These are phyloP conservation scores for Aspergillus tamarii DNA, from an alignment of 2,329 filamentous ascomycete species.

Conservation along the genomic window DNA sequence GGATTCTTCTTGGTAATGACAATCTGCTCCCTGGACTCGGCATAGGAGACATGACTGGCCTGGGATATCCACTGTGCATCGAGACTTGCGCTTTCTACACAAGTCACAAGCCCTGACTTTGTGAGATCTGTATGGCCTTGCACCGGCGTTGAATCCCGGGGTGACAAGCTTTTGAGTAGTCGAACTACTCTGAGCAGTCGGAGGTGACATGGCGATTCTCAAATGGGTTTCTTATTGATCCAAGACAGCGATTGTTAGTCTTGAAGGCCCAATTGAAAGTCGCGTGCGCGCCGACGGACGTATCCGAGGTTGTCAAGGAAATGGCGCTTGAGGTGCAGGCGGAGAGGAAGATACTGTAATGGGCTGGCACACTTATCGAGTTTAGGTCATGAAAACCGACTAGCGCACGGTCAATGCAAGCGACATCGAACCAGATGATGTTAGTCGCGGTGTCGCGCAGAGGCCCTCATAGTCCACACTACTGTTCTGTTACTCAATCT, in stretches of 20 bases:
- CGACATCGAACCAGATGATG: slow-evolving; percentile 10
- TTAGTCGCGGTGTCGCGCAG: slow-evolving; percentile 1
- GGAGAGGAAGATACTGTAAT: neutral
- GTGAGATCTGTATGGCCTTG: slow-evolving; percentile 64
- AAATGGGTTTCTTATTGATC: neutral
- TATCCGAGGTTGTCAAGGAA: slow-evolving; percentile 1
- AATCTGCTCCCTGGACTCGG: slow-evolving; percentile 60
- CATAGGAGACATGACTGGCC: slow-evolving; percentile 61
- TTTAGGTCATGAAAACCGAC: neutral
- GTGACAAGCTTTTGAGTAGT: slow-evolving; percentile 36
- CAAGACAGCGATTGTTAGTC: neutral
- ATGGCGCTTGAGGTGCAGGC: slow-evolving; percentile 4
- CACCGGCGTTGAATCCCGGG: slow-evolving; percentile 44
- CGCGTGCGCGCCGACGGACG: neutral
- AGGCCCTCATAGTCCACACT: slow-evolving; percentile 6
- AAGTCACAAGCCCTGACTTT: slow-evolving; percentile 63
- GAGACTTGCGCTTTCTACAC: slow-evolving; percentile 63
- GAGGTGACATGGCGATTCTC: slow-evolving; percentile 32
- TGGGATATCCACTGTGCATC: slow-evolving; percentile 61
- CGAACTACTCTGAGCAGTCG: slow-evolving; percentile 33
- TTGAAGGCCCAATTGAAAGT: neutral
- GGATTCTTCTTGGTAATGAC: slow-evolving; percentile 55
- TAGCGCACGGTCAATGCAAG: slow-evolving; percentile 11
- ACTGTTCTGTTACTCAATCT: neutral
- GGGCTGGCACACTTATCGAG: neutral